Evolutionary conservation across 2,329 filamentous ascomycete genomes (phyloP).

Genomic region (Simplicillium aogashimaense): DNA sequence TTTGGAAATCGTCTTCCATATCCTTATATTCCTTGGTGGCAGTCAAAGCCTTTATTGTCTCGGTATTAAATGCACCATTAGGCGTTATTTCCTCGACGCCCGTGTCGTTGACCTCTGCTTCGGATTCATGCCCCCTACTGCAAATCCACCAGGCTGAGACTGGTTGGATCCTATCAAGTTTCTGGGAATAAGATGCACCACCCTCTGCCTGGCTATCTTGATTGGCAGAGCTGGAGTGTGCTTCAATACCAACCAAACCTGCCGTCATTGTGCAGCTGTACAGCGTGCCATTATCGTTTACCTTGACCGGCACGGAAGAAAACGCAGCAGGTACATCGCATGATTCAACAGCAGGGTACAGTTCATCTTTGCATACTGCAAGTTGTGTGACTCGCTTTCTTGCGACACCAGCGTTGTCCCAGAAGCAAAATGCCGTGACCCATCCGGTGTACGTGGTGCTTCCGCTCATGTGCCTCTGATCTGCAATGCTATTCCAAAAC

Average conservation of each 20-base stretch:
- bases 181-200: too few relatives aligned
- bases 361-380: background rate
- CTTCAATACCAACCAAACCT: background rate
- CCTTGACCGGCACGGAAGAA: background rate
- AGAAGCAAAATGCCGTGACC: conserved; percentile 28
- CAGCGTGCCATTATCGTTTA: background rate
- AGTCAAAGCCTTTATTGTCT: too few relatives aligned
- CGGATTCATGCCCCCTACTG: background rate
- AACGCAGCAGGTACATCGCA: background rate
- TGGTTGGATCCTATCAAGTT: background rate
- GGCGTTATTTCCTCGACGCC: too few relatives aligned
- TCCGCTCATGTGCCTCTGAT: conserved; percentile 2
- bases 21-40: too few relatives aligned
- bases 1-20: too few relatives aligned
- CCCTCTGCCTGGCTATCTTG: too few relatives aligned
- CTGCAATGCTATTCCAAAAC: background rate
- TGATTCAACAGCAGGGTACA: background rate
- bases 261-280: background rate
- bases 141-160: background rate
- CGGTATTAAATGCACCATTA: too few relatives aligned
- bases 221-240: background rate
- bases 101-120: too few relatives aligned
- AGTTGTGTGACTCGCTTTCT: background rate
- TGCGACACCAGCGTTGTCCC: conserved; percentile 10
- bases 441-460: conserved; percentile 23